These are phyloP conservation scores for Mycena crocata DNA, from an alignment of 768 basidiomycete genomes.

Conservation along the genomic window DNA sequence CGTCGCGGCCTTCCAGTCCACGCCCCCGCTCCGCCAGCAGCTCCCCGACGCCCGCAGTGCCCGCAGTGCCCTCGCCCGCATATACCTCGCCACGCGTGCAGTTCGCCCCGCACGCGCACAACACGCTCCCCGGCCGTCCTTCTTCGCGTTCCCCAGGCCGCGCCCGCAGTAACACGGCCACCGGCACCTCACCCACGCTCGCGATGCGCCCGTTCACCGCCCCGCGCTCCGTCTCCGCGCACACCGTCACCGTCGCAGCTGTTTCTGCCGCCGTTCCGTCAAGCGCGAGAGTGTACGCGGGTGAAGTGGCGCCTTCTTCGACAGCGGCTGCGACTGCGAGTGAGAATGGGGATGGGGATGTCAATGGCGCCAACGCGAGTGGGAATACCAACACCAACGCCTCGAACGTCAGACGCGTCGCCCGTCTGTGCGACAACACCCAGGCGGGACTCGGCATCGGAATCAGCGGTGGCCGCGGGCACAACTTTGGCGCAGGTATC, in stretches of 20 bases:
- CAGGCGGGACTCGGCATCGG: no score
- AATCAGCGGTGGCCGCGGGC: no score
- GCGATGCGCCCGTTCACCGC: conserved; percentile 25
- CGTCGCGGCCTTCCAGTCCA: conserved; percentile 8
- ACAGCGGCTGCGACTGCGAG: no score
- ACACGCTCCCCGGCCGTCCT: background rate
- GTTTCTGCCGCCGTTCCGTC: conserved; percentile 20
- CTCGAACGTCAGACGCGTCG: conserved; percentile 13
- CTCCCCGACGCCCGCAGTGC: no score
- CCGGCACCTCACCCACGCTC: conserved; percentile 9
- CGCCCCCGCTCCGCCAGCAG: no score
- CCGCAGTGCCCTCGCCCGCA: background rate
- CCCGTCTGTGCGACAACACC: conserved; percentile 7
- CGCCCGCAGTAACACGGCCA: conserved; percentile 15
- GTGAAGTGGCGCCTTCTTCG: no score
- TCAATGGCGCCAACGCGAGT: no score
- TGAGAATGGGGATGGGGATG: no score
- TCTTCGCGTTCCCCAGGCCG: conserved; percentile 8
- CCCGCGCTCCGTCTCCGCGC: conserved; percentile 32
- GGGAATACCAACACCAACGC: background rate
- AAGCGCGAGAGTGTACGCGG: conserved; percentile 22
- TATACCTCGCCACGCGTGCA: background rate
- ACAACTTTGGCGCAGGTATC: conserved; percentile 15
- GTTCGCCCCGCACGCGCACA: conserved; percentile 10
- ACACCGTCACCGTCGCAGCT: conserved; percentile 24